Evolutionary conservation across 2,329 filamentous ascomycete genomes (phyloP).

Genomic region (Aspergillus luchuensis): DNA sequence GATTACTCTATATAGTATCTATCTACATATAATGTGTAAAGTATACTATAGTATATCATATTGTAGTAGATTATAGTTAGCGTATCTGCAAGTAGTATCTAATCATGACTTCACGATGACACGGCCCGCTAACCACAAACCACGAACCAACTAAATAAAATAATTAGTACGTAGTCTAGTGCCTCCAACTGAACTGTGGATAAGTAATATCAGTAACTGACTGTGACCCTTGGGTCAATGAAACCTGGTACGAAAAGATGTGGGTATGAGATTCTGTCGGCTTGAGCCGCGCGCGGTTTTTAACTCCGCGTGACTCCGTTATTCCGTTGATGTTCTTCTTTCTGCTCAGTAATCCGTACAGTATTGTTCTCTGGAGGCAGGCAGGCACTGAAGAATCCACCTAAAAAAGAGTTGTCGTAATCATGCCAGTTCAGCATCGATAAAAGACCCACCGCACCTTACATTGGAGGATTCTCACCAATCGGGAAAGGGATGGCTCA

Average conservation of each 20-base stretch:
- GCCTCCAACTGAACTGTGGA: no score
- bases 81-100: not conserved
- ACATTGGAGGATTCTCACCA: not conserved
- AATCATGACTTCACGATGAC: slow-evolving; percentile 9
- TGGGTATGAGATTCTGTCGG: not conserved
- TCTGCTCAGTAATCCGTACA: not conserved
- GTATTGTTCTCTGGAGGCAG: not conserved
- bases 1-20: no score
- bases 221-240: not conserved
- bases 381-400: no score
- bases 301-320: not conserved
- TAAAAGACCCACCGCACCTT: not conserved
- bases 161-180: no score
- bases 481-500: not conserved
- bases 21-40: no score
- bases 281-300: not conserved
- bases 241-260: no score
- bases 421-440: not conserved
- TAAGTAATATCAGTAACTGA: not conserved
- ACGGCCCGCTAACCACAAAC: not conserved
- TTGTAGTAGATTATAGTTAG: not conserved
- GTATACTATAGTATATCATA: not conserved
- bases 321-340: not conserved
- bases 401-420: not conserved
- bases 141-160: no score